Evolutionary conservation across 2,329 filamentous ascomycete species (phyloP), one percentile per base, ranked within the genome.

Genomic region (Aspergillus pseudoglaucus): DNA sequence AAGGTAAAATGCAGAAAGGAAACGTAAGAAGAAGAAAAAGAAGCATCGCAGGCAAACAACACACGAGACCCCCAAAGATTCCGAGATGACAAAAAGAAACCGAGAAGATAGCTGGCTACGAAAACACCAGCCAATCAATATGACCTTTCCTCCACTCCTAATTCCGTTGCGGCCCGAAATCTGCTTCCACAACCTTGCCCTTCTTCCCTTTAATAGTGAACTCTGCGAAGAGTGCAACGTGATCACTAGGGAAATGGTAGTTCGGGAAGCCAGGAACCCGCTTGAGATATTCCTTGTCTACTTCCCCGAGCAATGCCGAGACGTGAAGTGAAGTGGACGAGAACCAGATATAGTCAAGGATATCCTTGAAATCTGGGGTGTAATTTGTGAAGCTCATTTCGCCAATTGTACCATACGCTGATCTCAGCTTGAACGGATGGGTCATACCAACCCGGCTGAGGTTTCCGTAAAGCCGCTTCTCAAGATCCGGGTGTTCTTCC

Each of bases 281-380:
- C 67, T 88, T 85, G 49, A 95, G 81, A 65, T 95, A 93, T 23
- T 88, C 81, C 54, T 84, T 81, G 65, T 96, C 90, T 2, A 94
- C 88, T 39, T 91, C 87, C 25, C 90, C 90, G 3, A 96, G 82
- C 46, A 96, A 71, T 46, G 86, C 86, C 15, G 88, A 84, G 20
- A 94, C 87, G 63, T 93, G 87, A 40, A 96, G 76, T 18, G 86
- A 83, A 68, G 93, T 95, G 49, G 89, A 91, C 48, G 90, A 90
- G 71, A 95, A 98, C 90, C 90, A 97, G 61, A 98, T 89, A 69
- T 97, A 96, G 67, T 98, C 93, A 57, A 98, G 87, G 48, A 94
- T 88, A 53, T 90, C 90, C 45, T 82, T 81, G 71, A 96, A 98
- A n/a, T 83, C 83, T 1, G 93, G 90, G 12, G 90, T 94, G 70